Base-by-base conservation (phyloP, 2,329 filamentous ascomycete genomes). In the Fusarium succisae region DNA sequence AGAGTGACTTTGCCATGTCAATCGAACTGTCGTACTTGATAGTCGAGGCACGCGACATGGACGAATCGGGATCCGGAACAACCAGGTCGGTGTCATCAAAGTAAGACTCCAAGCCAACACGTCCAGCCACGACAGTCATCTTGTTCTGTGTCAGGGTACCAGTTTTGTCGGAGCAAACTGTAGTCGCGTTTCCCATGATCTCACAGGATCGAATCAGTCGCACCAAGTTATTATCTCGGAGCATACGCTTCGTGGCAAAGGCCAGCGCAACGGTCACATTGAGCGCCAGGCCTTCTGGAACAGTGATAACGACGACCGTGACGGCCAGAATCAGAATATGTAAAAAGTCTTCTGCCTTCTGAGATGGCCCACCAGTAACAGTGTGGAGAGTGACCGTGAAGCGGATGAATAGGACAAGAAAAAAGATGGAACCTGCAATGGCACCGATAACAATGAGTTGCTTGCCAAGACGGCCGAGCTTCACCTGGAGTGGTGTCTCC, bases 401-500 rank as follows among this genome's bases (percentile, higher is more conserved):
- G 8, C 80, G 82, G 53, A 86, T 82, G 37, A 85, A 82, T 6
- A 85, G 77, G 35, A 85, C 76, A 15, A 84, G 64, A 64, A 86
- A 85, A 75, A 85, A 85, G 43, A 86, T 74, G 28, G 81, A 72
- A 39, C 84, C 84, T n/a, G 81, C 85, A 45, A 82, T 72, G 26
- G 78, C 77, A 14, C 84, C 84, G 62, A 85, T 82, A 4, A 82
- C 80, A 30, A 84, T 85, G 64, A 96, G 94, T 78, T 94, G 93
- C 77, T 94, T 93, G 12, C 93, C 94, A 24, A 96, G 86, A 8
- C 91, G 86, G 74, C 95, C 94, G 66, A 96, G 85, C 81, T 95
- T 95, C 6, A 89, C 91, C 80, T 96, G 94, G 13, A 96, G 69
- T 8, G 93, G 94, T 3, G 93, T 96, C 30, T 93, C 92, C 79